These are phyloP conservation scores for Exophiala sideris DNA, from an alignment of 2,329 filamentous ascomycete species.

Conservation along the genomic window DNA sequence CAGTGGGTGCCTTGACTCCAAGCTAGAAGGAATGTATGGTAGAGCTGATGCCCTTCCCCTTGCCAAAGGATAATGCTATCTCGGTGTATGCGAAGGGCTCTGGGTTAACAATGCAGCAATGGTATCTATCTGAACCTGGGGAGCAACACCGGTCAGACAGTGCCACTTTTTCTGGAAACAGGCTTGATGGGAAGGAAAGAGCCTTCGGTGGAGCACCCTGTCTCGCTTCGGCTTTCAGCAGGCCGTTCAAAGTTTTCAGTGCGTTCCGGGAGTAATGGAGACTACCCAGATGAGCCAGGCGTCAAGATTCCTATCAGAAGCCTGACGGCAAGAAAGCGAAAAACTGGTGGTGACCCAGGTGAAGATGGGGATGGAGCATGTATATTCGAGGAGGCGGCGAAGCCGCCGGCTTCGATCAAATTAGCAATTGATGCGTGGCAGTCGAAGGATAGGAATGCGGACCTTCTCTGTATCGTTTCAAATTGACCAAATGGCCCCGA, in stretches of 20 bases:
- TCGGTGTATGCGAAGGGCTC: too few relatives aligned
- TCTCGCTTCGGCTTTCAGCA: slow-evolving; percentile 81
- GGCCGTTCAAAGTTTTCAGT: slow-evolving; percentile 83
- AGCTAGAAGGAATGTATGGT: too few relatives aligned
- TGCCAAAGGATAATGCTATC: too few relatives aligned
- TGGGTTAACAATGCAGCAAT: too few relatives aligned
- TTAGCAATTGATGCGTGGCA: too few relatives aligned
- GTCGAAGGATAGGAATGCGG: background rate
- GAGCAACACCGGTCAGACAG: too few relatives aligned
- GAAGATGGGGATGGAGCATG: slow-evolving; percentile 24
- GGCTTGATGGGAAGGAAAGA: too few relatives aligned
- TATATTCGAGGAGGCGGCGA: slow-evolving; percentile 15
- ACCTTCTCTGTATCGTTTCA: slow-evolving; percentile 67
- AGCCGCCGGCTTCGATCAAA: too few relatives aligned
- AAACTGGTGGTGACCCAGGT: slow-evolving; percentile 45
- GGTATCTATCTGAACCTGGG: too few relatives aligned
- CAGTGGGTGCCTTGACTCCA: too few relatives aligned
- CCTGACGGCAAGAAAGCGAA: slow-evolving; percentile 49
- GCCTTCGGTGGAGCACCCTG: slow-evolving; percentile 52
- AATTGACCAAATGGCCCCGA: slow-evolving; percentile 61
- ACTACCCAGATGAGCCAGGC: slow-evolving; percentile 86
- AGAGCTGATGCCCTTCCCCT: too few relatives aligned
- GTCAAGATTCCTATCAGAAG: slow-evolving; percentile 90
- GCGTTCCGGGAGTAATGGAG: slow-evolving; percentile 97
- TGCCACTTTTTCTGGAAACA: too few relatives aligned